phyloP scores from a whole-genome alignment of 129 eudicot genomes.

The Chrysanthemum lavandulifolium region DNA sequence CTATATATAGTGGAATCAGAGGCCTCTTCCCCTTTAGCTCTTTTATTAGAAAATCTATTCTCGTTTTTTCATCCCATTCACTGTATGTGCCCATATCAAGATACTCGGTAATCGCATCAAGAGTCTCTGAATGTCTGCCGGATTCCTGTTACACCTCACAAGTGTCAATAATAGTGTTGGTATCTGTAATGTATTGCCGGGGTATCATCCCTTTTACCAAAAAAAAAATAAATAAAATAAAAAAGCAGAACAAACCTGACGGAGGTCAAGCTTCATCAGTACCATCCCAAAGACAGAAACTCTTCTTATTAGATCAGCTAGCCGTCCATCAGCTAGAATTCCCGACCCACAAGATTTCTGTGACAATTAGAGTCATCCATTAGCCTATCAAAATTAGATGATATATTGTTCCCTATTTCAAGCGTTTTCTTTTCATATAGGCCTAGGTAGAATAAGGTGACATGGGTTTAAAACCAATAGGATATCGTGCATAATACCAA shows the following conservation, averaged over 20 bases:
- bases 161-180: slow-evolving; percentile 15
- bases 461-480: not conserved
- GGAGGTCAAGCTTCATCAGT: slow-evolving; percentile 91
- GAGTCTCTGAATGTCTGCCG: slow-evolving; percentile 77
- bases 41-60: slow-evolving; percentile 63
- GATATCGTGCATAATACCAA: slow-evolving; percentile 47
- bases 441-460: not conserved
- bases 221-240: no score
- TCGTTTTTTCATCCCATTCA: slow-evolving; percentile 87
- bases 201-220: no score
- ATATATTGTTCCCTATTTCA: not conserved
- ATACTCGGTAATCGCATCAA: slow-evolving; percentile 82
- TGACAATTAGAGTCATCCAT: slow-evolving; percentile 24
- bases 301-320: slow-evolving; percentile 87
- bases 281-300: slow-evolving; percentile 90
- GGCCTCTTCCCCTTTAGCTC: slow-evolving; percentile 97
- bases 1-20: slow-evolving; percentile 67
- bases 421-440: not conserved
- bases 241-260: slow-evolving; percentile 61
- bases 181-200: no score
- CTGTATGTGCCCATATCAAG: slow-evolving; percentile 88
- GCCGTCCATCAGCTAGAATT: slow-evolving; percentile 92
- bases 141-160: slow-evolving; percentile 59
- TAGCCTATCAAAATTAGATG: slow-evolving; percentile 17
- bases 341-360: slow-evolving; percentile 94